Conservation (phyloP, 164 flowering plant genomes). For the Malania oleifera region DNA sequence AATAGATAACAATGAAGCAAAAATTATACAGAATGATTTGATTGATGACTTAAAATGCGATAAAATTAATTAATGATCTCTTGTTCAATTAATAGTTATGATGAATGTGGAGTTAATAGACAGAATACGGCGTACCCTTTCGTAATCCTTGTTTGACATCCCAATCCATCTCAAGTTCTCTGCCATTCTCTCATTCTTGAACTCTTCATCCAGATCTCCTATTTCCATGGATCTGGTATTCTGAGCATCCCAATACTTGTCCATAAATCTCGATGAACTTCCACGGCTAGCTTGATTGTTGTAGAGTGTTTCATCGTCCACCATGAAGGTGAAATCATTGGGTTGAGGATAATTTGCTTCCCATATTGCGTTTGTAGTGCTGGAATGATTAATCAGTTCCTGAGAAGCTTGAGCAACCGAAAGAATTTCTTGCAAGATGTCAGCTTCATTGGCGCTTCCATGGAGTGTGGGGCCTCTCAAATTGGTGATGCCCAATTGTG, state of each 20-base stretch:
- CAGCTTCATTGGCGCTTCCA: slow-evolving; percentile 24
- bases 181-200: slow-evolving; percentile 34
- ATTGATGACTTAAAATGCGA: no score
- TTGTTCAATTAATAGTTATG: no score
- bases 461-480: slow-evolving; percentile 19
- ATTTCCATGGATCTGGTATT: slow-evolving; percentile 37
- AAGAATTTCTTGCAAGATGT: slow-evolving; percentile 60
- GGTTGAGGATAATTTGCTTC: slow-evolving; percentile 22
- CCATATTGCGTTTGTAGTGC: slow-evolving; percentile 23
- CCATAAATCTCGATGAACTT: slow-evolving; percentile 19
- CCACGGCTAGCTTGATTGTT: slow-evolving; percentile 13
- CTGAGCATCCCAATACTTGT: slow-evolving; percentile 27
- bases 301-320: slow-evolving; percentile 9
- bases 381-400: slow-evolving; percentile 35
- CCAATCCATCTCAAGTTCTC: slow-evolving; percentile 77
- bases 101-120: no score
- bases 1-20: no score
- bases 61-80: no score
- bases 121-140: slow-evolving; percentile 47
- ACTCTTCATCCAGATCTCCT: slow-evolving; percentile 30
- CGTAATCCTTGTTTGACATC: slow-evolving; percentile 56
- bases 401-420: slow-evolving; percentile 66
- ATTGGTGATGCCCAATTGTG: slow-evolving; percentile 28
- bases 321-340: slow-evolving; percentile 34
- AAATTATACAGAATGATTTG: no score